Evolutionary conservation across 164 flowering plant genomes (phyloP).

Genomic region (Sextonia rubra): DNA sequence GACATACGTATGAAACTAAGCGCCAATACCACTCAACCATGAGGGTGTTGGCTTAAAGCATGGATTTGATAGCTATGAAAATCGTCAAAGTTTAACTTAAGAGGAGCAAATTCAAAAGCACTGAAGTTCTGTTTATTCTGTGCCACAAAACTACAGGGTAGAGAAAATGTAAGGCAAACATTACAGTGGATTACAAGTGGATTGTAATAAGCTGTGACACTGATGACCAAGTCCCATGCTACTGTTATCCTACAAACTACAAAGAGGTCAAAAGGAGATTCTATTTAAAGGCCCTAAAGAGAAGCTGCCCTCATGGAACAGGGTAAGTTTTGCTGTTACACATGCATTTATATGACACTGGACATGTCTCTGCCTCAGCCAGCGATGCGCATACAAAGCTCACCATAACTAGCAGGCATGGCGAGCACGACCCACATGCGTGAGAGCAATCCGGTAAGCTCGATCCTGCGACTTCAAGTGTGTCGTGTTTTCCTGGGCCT

Average conservation of each 20-base stretch:
- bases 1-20: background rate
- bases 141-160: no score
- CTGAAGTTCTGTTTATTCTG: no score
- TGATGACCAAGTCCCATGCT: no score
- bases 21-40: background rate
- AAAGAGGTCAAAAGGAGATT: no score
- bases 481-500: slow-evolving; percentile 22
- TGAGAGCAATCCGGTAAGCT: slow-evolving; percentile 85
- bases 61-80: background rate
- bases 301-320: slow-evolving; percentile 42
- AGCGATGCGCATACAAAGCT: slow-evolving; percentile 68
- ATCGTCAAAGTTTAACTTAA: background rate
- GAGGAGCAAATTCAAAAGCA: no score
- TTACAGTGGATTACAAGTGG: no score
- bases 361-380: slow-evolving; percentile 81
- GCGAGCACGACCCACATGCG: slow-evolving; percentile 86
- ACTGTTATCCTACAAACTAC: no score
- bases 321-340: slow-evolving; percentile 75
- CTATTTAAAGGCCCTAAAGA: background rate
- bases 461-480: slow-evolving; percentile 67
- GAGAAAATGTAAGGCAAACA: no score
- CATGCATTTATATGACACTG: slow-evolving; percentile 67
- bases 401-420: slow-evolving; percentile 76
- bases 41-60: background rate
- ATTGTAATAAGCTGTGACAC: no score